phyloP scores from a whole-genome alignment of 2,329 filamentous ascomycete genomes.

The Myriosclerotinia curreyana region DNA sequence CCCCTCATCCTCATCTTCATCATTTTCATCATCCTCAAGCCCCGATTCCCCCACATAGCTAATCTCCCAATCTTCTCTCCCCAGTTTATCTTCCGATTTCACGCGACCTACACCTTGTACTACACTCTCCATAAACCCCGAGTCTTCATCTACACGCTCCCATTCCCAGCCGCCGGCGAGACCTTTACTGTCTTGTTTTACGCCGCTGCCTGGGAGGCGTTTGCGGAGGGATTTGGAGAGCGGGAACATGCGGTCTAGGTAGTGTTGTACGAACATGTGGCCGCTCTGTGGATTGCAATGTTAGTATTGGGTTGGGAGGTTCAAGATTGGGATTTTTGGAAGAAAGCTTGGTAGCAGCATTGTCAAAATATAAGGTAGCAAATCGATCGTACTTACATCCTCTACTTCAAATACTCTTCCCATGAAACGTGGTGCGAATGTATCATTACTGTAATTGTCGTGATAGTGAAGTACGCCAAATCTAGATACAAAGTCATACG shows the following conservation, averaged over 20 bases:
- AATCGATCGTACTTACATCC: conserved; percentile 1
- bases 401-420: conserved; percentile 33
- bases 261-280: conserved; percentile 40
- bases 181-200: conserved; percentile 27
- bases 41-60: conserved; percentile 26
- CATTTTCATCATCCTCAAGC: conserved; percentile 46
- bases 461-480: conserved; percentile 72
- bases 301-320: neutral
- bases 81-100: neutral
- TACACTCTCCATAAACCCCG: conserved; percentile 31
- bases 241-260: conserved; percentile 40
- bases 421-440: conserved; percentile 33
- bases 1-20: conserved; percentile 47
- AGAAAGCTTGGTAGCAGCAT: neutral
- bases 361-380: neutral
- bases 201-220: conserved; percentile 26
- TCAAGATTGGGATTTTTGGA: neutral
- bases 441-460: conserved; percentile 11
- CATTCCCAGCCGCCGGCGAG: neutral
- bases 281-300: conserved; percentile 18
- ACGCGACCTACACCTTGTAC: conserved; percentile 20
- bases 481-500: conserved; percentile 67
- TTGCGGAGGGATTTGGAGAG: conserved; percentile 21
- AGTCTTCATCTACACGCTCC: conserved; percentile 2
- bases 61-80: conserved; percentile 18